phyloP scores from a whole-genome alignment of 805 yeast genomes.

The Myxozyma monticola region DNA sequence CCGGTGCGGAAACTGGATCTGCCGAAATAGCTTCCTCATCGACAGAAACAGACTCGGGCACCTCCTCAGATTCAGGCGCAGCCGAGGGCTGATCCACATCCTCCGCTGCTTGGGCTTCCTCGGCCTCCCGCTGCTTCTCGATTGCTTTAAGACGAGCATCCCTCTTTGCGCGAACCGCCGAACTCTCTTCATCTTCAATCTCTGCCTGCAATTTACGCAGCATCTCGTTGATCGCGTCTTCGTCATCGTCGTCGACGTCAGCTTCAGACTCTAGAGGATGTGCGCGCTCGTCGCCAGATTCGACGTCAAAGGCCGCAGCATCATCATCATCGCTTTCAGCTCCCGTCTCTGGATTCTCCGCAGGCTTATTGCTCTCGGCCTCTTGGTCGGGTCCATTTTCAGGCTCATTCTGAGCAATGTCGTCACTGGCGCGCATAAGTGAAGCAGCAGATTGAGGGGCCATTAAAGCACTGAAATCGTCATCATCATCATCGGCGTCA shows the following conservation, averaged over 20 bases:
- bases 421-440: conserved; percentile 4
- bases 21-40: conserved; percentile 2
- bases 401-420: too few relatives aligned
- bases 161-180: conserved; percentile 18
- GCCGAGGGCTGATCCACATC: background rate
- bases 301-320: background rate
- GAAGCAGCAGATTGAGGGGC: conserved; percentile 14
- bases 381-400: too few relatives aligned
- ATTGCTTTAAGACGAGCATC: conserved; percentile 18
- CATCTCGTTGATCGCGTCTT: conserved; percentile 43
- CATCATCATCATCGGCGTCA: conserved; percentile 11
- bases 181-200: conserved; percentile 25
- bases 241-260: conserved; percentile 40
- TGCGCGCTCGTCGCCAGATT: background rate
- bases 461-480: conserved; percentile 15
- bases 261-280: background rate
- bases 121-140: conserved; percentile 8
- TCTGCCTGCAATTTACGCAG: conserved; percentile 29
- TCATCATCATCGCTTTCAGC: background rate
- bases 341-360: background rate
- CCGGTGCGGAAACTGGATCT: background rate
- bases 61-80: background rate
- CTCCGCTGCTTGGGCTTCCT: conserved; percentile 11
- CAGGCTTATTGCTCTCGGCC: background rate
- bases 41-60: background rate